Evolutionary conservation across 352 stramenopile species (phyloP).

Genomic region (Pythium utonaiense): DNA sequence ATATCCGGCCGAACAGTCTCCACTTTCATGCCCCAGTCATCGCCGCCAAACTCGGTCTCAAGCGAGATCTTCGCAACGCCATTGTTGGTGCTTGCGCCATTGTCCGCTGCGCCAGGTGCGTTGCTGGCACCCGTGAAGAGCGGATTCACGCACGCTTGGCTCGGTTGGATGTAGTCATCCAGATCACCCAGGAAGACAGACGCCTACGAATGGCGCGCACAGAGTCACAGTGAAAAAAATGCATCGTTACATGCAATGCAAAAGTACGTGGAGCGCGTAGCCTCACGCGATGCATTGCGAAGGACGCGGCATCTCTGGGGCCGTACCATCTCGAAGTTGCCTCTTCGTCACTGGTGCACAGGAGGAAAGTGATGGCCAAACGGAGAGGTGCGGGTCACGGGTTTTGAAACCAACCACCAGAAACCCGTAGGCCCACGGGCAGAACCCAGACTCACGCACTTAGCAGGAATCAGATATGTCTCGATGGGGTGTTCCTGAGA

Average conservation of each 20-base stretch:
- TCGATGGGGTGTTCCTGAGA: background rate
- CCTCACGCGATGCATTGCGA: background rate
- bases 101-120: constrained; percentile 6
- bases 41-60: constrained; percentile 61
- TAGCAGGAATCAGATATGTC: background rate
- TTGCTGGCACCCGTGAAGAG: constrained; percentile 71
- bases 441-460: background rate
- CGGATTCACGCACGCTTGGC: constrained; percentile 93
- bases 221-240: background rate
- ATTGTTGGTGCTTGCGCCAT: constrained; percentile 5
- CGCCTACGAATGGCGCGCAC: constrained; percentile 36
- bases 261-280: background rate
- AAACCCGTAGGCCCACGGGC: background rate
- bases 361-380: constrained; percentile 21
- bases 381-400: background rate
- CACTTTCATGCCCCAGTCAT: constrained; percentile 44
- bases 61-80: constrained; percentile 73
- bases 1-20: constrained; percentile 58
- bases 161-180: constrained; percentile 93
- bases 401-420: constrained; percentile 1
- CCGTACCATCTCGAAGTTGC: constrained; percentile 26
- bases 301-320: background rate
- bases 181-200: constrained; percentile 92
- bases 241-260: background rate
- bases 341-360: constrained; percentile 5